These are phyloP conservation scores for Xylaria venustula DNA, from an alignment of 495 filamentous ascomycete species.

Conservation along the genomic window DNA sequence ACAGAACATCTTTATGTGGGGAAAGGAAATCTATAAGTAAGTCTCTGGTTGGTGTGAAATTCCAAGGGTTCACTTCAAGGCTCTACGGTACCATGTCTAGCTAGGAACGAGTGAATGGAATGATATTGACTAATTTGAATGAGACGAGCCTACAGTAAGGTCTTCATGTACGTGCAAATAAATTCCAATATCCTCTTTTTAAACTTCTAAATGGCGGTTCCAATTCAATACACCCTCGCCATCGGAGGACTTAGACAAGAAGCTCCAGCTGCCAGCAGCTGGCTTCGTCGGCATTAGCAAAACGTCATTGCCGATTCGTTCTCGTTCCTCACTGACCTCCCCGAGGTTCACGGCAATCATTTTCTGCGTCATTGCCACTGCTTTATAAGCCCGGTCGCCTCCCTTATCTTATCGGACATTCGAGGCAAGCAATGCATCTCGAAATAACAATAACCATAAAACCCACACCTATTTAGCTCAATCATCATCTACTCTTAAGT, in stretches of 20 bases:
- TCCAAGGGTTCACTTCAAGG: background rate
- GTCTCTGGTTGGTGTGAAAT: background rate
- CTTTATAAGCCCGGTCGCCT: constrained; percentile 6
- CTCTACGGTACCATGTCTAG: too few species aligned
- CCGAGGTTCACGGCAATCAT: too few species aligned
- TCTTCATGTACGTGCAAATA: background rate
- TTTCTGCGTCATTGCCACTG: constrained; percentile 17
- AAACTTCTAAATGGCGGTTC: too few species aligned
- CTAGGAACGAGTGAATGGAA: too few species aligned
- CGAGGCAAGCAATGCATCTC: background rate
- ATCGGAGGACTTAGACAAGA: background rate
- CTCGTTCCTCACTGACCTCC: background rate
- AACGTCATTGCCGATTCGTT: background rate
- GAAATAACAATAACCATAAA: too few species aligned
- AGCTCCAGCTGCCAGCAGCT: constrained; percentile 1
- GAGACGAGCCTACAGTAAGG: too few species aligned
- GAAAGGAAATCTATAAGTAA: background rate
- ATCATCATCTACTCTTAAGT: too few species aligned
- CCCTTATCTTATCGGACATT: constrained; percentile 10
- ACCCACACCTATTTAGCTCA: too few species aligned
- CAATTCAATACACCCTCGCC: background rate
- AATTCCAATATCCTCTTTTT: too few species aligned
- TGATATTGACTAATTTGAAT: too few species aligned
- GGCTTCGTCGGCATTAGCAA: background rate
- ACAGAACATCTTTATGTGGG: too few species aligned